phyloP scores from a whole-genome alignment of 2,329 filamentous ascomycete species.

The Elsinoe arachidis region DNA sequence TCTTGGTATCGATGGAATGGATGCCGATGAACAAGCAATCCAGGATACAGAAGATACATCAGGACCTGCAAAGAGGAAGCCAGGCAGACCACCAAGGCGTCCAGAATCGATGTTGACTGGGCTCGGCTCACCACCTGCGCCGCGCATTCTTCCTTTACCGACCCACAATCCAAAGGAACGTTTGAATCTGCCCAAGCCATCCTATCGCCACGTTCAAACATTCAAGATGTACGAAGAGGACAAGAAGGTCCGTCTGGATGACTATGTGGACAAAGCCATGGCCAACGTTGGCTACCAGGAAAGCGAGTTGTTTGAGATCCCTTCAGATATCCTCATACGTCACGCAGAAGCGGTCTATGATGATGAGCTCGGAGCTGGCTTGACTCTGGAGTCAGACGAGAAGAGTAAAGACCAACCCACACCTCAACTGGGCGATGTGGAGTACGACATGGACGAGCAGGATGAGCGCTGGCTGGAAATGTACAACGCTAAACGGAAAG shows the following conservation, averaged over 20 bases:
- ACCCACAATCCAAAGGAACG: conserved; percentile 74
- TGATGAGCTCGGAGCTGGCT: conserved; percentile 48
- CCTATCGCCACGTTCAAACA: conserved; percentile 68
- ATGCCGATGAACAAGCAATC: conserved; percentile 1
- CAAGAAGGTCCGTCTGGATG: conserved; percentile 64
- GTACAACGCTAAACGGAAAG: conserved; percentile 68
- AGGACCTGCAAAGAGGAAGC: conserved; percentile 46
- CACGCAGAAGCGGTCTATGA: conserved; percentile 55
- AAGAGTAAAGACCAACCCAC: conserved; percentile 41
- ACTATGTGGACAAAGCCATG: conserved; percentile 95
- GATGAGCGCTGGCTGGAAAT: conserved; percentile 92
- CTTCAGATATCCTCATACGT: conserved; percentile 61
- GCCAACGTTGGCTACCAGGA: conserved; percentile 93
- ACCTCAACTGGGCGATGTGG: conserved; percentile 63
- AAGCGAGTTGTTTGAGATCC: conserved; percentile 76
- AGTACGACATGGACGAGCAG: conserved; percentile 99
- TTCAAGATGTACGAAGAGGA: conserved; percentile 76
- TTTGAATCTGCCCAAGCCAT: conserved; percentile 66
- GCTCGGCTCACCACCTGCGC: conserved; percentile 51
- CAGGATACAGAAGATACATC: conserved; percentile 19
- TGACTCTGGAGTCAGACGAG: conserved; percentile 51
- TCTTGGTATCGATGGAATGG: conserved; percentile 6
- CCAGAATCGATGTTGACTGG: conserved; percentile 52
- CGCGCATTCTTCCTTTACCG: conserved; percentile 63
- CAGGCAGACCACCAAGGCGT: conserved; percentile 57